Conservation (phyloP, 495 filamentous ascomycete species). For the Thozetella sp. region DNA sequence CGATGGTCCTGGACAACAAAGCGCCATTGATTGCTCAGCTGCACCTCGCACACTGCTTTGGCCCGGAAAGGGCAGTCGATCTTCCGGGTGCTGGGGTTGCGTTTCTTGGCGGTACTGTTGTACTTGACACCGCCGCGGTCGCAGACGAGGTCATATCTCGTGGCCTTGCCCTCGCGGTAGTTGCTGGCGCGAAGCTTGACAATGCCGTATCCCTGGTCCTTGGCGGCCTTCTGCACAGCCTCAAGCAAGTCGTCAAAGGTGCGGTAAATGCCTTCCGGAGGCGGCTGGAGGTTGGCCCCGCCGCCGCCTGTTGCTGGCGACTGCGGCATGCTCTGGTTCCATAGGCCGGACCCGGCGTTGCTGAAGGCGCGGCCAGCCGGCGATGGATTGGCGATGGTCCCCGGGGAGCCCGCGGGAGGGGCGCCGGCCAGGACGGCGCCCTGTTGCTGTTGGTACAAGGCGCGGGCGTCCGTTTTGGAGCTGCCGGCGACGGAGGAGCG, state of each 20-base stretch:
- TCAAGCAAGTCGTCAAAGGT: constrained; percentile 45
- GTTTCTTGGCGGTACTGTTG: constrained; percentile 54
- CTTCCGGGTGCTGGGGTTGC: constrained; percentile 53
- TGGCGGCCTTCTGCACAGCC: constrained; percentile 42
- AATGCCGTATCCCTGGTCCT: constrained; percentile 50
- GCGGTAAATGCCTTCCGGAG: constrained; percentile 46
- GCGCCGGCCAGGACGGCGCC: constrained; percentile 28
- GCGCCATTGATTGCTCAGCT: constrained; percentile 50
- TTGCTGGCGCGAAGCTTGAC: constrained; percentile 54
- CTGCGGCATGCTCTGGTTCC: constrained; percentile 18
- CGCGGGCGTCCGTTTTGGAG: constrained; percentile 22
- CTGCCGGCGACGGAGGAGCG: constrained; percentile 15
- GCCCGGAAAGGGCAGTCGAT: constrained; percentile 54
- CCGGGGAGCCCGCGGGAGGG: constrained; percentile 32
- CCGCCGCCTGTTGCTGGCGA: constrained; percentile 24
- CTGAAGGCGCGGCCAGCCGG: constrained; percentile 21
- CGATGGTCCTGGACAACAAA: constrained; percentile 45
- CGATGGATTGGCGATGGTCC: constrained; percentile 35
- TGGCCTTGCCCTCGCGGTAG: constrained; percentile 51
- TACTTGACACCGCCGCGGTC: constrained; percentile 56
- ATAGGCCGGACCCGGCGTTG: constrained; percentile 16
- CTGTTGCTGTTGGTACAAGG: constrained; percentile 27
- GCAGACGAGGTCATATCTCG: constrained; percentile 52
- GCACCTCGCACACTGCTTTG: constrained; percentile 54
- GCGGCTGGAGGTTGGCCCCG: constrained; percentile 30